Conservation (phyloP, 805 yeast species). For the Zygotorulaspora danielsina region DNA sequence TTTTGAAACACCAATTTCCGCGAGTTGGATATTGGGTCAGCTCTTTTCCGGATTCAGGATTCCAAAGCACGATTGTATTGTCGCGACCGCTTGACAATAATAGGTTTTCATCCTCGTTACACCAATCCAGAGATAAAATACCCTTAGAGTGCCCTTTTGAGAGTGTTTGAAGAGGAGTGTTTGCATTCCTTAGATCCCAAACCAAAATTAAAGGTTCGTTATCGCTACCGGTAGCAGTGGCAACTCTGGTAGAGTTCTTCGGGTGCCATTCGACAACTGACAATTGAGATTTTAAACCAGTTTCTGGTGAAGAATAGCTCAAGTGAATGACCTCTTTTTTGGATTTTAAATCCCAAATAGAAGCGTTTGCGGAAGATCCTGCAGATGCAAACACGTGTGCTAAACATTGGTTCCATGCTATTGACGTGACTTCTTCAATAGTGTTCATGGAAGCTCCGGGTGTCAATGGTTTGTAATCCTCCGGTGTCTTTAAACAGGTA, state of each 20-base stretch:
- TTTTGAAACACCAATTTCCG: constrained; percentile 89
- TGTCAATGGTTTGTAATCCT: constrained; percentile 39
- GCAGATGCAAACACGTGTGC: constrained; percentile 88
- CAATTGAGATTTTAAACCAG: constrained; percentile 57
- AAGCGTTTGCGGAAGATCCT: constrained; percentile 77
- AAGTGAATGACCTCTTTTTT: constrained; percentile 85
- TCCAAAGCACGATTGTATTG: constrained; percentile 84
- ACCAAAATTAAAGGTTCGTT: constrained; percentile 71
- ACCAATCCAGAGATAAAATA: constrained; percentile 90
- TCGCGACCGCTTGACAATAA: constrained; percentile 91
- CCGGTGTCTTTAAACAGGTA: constrained; percentile 45
- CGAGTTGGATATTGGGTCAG: constrained; percentile 87
- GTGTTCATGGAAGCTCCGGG: constrained; percentile 83
- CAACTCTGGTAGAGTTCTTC: constrained; percentile 71
- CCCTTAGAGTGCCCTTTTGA: constrained; percentile 78
- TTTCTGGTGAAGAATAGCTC: constrained; percentile 54
- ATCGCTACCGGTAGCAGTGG: constrained; percentile 84
- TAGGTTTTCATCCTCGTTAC: constrained; percentile 70
- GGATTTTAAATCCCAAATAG: constrained; percentile 90
- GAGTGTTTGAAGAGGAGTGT: constrained; percentile 76
- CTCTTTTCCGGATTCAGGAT: constrained; percentile 67
- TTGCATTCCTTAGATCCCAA: constrained; percentile 94
- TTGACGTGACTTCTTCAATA: constrained; percentile 70
- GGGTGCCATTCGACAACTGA: constrained; percentile 96
- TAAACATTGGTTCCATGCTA: constrained; percentile 85